A percentile compares a stretch with the other conserved stretches of the same genome.
Conservation (phyloP, 1,284 basidiomycete genomes). For the Porogramme epimiltina region DNA sequence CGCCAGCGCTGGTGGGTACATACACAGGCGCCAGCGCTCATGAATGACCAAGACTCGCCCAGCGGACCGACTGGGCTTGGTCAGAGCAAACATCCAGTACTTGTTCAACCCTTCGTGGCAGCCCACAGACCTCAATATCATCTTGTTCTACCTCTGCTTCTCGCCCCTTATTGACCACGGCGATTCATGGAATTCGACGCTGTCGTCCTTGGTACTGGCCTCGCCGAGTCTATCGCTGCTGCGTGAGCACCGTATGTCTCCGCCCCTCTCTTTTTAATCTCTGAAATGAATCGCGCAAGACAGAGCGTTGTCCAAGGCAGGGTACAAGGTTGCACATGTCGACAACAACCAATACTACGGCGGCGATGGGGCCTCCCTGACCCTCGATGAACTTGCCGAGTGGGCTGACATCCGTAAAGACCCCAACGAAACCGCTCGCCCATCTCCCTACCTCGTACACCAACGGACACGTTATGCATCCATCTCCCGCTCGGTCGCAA, state of each 20-base stretch:
- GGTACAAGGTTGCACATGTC: constrained; percentile 85
- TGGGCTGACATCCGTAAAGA: constrained; percentile 57
- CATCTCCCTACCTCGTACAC: constrained; percentile 24
- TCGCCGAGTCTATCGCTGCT: constrained; percentile 85
- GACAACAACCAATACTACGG: constrained; percentile 90
- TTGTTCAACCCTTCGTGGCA: too few relatives aligned
- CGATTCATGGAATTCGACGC: constrained; percentile 65
- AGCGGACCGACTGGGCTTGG: too few relatives aligned
- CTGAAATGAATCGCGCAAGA: constrained; percentile 22
- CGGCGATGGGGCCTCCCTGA: constrained; percentile 78
- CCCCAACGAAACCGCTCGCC: constrained; percentile 6
- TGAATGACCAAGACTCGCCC: too few relatives aligned
- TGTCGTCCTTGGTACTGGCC: constrained; percentile 84
- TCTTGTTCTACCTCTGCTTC: too few relatives aligned
- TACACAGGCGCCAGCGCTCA: too few relatives aligned
- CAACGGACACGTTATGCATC: constrained; percentile 39
- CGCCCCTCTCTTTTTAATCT: constrained; percentile 14
- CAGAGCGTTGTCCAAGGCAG: constrained; percentile 87
- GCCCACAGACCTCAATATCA: too few relatives aligned
- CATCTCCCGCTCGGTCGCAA: constrained; percentile 42
- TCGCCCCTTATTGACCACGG: too few relatives aligned
- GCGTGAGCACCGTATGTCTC: constrained; percentile 61
- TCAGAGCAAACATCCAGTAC: too few relatives aligned
- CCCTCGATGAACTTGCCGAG: constrained; percentile 75
- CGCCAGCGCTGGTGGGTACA: too few relatives aligned